A percentile compares a stretch with the other conserved stretches of the same genome.
Conservation (phyloP, 176 grass and related monocot genomes). For the Carex parvula region DNA sequence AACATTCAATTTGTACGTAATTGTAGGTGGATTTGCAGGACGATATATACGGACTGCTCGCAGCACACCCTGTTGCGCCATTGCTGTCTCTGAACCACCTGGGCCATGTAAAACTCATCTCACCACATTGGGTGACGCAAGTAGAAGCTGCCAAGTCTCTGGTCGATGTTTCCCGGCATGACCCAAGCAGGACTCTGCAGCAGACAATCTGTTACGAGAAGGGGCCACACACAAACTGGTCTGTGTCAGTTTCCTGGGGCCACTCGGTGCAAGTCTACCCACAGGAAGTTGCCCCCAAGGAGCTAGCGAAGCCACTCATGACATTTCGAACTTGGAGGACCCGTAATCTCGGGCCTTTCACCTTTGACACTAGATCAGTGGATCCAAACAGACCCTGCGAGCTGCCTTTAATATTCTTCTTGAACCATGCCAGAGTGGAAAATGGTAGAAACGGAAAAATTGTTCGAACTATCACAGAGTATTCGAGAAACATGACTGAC, state of each 20-base stretch:
- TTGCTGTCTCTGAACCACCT: slow-evolving; percentile 90
- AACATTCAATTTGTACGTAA: slow-evolving; percentile 31
- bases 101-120: slow-evolving; percentile 54
- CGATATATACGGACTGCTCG: slow-evolving; percentile 79
- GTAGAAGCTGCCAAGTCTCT: slow-evolving; percentile 40
- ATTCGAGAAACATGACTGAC: slow-evolving; percentile 21
- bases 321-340: slow-evolving; percentile 87
- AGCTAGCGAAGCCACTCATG: slow-evolving; percentile 53
- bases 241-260: slow-evolving; percentile 71
- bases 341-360: slow-evolving; percentile 53
- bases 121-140: slow-evolving; percentile 21
- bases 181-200: slow-evolving; percentile 57
- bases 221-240: slow-evolving; percentile 45
- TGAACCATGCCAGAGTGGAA: slow-evolving; percentile 22
- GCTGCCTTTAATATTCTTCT: slow-evolving; percentile 53
- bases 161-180: slow-evolving; percentile 38
- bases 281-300: slow-evolving; percentile 36
- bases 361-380: slow-evolving; percentile 55
- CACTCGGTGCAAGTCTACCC: slow-evolving; percentile 77
- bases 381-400: slow-evolving; percentile 30
- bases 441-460: slow-evolving; percentile 15
- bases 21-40: slow-evolving; percentile 66
- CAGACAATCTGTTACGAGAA: slow-evolving; percentile 76
- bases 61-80: slow-evolving; percentile 77
- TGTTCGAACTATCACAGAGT: slow-evolving; percentile 51